These are phyloP conservation scores for Umbelopsis sp. DNA, from an alignment of 192 early-diverging fungal species.

Conservation along the genomic window DNA sequence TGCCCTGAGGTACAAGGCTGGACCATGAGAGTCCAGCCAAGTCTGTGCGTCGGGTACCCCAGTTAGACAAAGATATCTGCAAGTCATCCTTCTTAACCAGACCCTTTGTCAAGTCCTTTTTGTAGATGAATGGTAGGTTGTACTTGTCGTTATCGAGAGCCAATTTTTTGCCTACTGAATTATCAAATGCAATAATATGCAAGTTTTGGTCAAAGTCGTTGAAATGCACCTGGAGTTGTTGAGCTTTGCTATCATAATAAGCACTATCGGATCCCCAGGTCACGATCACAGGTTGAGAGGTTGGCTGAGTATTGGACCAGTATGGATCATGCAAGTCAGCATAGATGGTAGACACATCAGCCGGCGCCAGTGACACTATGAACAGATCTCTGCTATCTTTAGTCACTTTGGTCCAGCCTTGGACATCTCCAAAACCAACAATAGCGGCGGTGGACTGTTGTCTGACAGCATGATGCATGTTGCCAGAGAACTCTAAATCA, in stretches of 20 bases:
- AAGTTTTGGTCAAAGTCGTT: slow-evolving; percentile 37
- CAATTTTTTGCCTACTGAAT: slow-evolving; percentile 5
- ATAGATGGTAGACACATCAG: slow-evolving; percentile 46
- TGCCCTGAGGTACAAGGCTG: slow-evolving; percentile 15
- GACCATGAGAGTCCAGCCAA: slow-evolving; percentile 51
- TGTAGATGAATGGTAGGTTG: slow-evolving; percentile 26
- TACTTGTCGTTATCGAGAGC: background rate
- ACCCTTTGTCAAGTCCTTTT: background rate
- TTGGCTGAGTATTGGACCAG: slow-evolving; percentile 31
- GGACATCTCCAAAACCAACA: slow-evolving; percentile 38
- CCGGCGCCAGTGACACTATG: slow-evolving; percentile 30
- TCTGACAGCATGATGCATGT: slow-evolving; percentile 31
- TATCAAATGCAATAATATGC: slow-evolving; percentile 40
- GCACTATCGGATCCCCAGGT: slow-evolving; percentile 57
- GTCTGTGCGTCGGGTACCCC: slow-evolving; percentile 44
- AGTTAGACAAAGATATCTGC: slow-evolving; percentile 7
- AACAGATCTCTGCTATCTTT: slow-evolving; percentile 28
- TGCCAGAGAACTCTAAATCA: slow-evolving; percentile 41
- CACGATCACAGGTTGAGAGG: slow-evolving; percentile 39
- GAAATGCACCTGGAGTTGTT: slow-evolving; percentile 34
- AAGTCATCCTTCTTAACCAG: slow-evolving; percentile 5
- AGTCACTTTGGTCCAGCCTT: slow-evolving; percentile 39
- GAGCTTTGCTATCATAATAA: slow-evolving; percentile 32
- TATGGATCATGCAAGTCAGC: slow-evolving; percentile 51
- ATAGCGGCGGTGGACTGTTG: slow-evolving; percentile 29